Evolutionary conservation across 2,329 filamentous ascomycete genomes (phyloP).

Genomic region (Endothia cerciana): DNA sequence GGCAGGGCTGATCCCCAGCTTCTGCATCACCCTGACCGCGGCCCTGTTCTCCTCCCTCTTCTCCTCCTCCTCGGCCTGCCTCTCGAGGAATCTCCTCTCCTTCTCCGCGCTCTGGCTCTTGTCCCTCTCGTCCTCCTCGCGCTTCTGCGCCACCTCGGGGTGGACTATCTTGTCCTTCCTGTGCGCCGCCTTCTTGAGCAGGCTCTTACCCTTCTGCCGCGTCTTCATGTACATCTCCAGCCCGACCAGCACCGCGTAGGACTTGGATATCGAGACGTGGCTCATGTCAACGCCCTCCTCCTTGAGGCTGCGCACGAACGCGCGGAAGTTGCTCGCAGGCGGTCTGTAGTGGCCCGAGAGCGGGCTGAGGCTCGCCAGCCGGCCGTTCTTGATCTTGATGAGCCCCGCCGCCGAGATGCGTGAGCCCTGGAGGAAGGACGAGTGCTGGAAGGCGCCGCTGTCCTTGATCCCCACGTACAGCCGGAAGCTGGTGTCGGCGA

Average conservation of each 20-base stretch:
- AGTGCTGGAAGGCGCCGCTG: conserved; percentile 87
- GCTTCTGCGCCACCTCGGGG: conserved; percentile 60
- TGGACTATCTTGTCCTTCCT: conserved; percentile 63
- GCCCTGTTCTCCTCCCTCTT: conserved; percentile 36
- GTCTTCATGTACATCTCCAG: conserved; percentile 79
- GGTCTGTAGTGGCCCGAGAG: conserved; percentile 83
- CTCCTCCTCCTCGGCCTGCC: conserved; percentile 40
- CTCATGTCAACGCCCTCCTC: conserved; percentile 78
- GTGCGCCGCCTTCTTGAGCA: conserved; percentile 53
- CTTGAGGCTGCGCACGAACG: conserved; percentile 75
- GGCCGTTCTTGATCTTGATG: conserved; percentile 82
- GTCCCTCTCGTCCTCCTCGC: conserved; percentile 63
- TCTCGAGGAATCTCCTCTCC: conserved; percentile 50
- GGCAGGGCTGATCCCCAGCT: conserved; percentile 42
- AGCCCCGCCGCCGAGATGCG: conserved; percentile 82
- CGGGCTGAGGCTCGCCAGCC: conserved; percentile 72
- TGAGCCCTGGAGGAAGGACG: conserved; percentile 82
- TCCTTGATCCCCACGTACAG: conserved; percentile 91
- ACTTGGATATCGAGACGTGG: conserved; percentile 76
- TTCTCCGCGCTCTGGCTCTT: conserved; percentile 62
- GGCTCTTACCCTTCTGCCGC: conserved; percentile 64
- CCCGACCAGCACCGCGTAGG: conserved; percentile 81
- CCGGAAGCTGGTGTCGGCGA: conserved; percentile 81
- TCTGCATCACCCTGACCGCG: conserved; percentile 44
- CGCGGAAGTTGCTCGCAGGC: conserved; percentile 79